Evolutionary conservation across 2,329 filamentous ascomycete species (phyloP), one percentile per base, ranked within the genome.

Genomic region (Penicillium sp.): DNA sequence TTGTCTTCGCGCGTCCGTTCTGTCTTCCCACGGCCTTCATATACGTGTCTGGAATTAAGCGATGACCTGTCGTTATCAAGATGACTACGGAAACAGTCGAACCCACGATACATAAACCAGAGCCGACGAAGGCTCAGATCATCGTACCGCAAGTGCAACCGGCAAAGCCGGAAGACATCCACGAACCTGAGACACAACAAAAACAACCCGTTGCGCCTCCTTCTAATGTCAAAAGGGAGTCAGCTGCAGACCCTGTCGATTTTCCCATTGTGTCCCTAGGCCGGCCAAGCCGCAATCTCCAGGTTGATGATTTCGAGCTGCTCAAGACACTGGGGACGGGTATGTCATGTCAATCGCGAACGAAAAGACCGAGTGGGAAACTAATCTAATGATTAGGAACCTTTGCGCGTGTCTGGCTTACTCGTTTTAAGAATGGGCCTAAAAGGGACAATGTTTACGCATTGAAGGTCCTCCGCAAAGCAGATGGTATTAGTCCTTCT

Each of bases 341-440:
- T 79, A 62, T 56, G 63, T 60, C 12, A 30, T n/a, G n/a, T n/a
- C n/a, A 52, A 46, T 42, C 30, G 20, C 20, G 40, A 23, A 43
- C 7, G 40, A 23, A 23, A 43, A 43, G 20, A 28, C 35, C 11
- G 30, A 46, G 23, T 38, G 38, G 21, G 43, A 23, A 47, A 43
- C 33, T 47, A 20, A 55, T 18, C 3, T 12, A 20, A 16, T 18
- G 43, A 35, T 45, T 47, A 79, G 77, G 78, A 53, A 80, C 77
- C 21, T 80, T 80, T 65, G 78, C 78, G 49, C 74, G 78, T 54
- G 78, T 80, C 55, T 80, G 78, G 78, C 71, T 80, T 24, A 71
- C 73, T 47, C 71, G 71, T 54, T 64, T 78, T 47, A 74, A 74
- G 56, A 69, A 74, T 45, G 65, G 69, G 59, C 35, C 51, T n/a